Conservation (phyloP, 352 stramenopile species). For the Globisporangium okanoganense region DNA sequence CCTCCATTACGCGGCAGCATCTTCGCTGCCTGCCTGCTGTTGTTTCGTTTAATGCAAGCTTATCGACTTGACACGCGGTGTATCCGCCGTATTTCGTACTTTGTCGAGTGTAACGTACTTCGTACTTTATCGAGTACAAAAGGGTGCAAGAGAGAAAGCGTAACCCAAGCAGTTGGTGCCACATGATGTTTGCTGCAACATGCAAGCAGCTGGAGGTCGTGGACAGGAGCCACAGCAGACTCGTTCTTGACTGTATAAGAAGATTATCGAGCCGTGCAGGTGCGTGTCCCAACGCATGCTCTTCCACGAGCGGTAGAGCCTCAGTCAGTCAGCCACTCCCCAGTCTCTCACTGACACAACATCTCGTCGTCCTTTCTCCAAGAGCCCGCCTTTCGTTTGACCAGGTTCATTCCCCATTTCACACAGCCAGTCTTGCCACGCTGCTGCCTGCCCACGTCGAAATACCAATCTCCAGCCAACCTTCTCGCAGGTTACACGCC, state of each 20-base stretch:
- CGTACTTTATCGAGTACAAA: too few species aligned
- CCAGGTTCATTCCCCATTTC: background rate
- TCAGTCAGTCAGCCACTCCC: background rate
- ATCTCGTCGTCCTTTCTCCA: background rate
- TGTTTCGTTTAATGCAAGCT: background rate
- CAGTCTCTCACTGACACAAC: background rate
- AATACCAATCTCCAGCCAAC: background rate
- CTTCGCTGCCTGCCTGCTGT: background rate
- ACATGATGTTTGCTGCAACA: background rate
- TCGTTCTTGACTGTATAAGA: too few species aligned
- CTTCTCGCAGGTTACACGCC: background rate
- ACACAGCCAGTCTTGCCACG: background rate
- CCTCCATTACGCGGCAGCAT: conserved; percentile 36
- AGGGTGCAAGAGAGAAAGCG: too few species aligned
- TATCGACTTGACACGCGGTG: too few species aligned
- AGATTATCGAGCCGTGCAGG: too few species aligned
- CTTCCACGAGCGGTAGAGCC: background rate
- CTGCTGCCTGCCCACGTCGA: background rate
- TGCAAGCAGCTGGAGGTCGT: too few species aligned
- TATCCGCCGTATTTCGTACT: too few species aligned
- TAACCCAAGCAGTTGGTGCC: background rate
- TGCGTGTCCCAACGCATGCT: background rate
- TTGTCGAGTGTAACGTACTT: too few species aligned
- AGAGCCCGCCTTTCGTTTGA: background rate
- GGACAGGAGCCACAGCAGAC: too few species aligned